phyloP scores from a whole-genome alignment of 257 asterid genomes.

The Solanum chiquidenum region DNA sequence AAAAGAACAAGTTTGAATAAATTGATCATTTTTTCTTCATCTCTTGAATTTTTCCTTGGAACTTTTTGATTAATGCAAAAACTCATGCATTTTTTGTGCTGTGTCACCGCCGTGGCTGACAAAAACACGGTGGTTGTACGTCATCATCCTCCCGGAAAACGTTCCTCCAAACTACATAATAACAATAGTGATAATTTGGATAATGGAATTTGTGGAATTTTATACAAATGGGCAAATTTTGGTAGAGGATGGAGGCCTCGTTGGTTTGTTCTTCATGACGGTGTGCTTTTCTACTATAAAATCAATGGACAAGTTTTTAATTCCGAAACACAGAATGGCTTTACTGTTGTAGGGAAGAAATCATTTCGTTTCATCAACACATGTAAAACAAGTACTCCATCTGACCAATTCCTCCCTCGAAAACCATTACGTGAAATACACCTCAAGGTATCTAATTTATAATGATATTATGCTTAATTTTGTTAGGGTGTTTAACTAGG shows the following conservation, averaged over 20 bases:
- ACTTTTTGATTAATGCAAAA: neutral
- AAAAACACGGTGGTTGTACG: neutral
- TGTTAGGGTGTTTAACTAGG: neutral
- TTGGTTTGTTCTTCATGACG: constrained; percentile 15
- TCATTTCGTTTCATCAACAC: constrained; percentile 1
- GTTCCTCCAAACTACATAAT: neutral
- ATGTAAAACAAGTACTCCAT: neutral
- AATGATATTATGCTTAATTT: neutral
- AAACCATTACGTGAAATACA: constrained; percentile 10
- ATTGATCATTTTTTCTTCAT: neutral
- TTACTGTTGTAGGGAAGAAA: neutral
- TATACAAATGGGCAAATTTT: constrained; percentile 11
- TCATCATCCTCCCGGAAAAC: neutral
- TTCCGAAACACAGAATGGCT: neutral
- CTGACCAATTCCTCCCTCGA: neutral
- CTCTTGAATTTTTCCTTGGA: neutral
- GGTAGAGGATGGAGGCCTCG: constrained; percentile 17
- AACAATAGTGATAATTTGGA: neutral
- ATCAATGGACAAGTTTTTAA: constrained; percentile 1
- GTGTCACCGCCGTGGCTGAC: neutral
- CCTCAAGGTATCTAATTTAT: constrained; percentile 5
- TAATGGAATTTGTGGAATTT: constrained; percentile 11
- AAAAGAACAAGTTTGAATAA: neutral
- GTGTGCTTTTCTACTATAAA: constrained; percentile 11
- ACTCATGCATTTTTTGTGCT: neutral